phyloP scores from a whole-genome alignment of 192 early-diverging fungal species.

The Mortierella hygrophila region DNA sequence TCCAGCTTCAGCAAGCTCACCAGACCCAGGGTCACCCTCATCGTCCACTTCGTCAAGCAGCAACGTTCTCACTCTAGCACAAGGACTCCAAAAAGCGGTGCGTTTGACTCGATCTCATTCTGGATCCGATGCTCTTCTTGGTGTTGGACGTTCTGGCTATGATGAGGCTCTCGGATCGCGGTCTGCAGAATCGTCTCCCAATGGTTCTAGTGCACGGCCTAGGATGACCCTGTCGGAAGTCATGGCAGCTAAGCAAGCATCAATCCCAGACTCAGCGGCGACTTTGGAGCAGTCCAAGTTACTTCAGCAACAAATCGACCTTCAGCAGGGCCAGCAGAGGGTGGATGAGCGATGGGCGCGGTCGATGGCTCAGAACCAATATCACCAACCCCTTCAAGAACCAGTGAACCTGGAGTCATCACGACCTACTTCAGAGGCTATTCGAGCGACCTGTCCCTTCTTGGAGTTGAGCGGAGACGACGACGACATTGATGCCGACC shows the following conservation, averaged over 20 bases:
- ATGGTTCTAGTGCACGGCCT: not conserved
- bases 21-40: conserved; percentile 4
- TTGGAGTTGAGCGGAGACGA: conserved; percentile 12
- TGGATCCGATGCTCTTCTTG: not conserved
- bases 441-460: conserved; percentile 28
- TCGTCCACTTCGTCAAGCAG: conserved; percentile 9
- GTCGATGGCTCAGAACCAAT: not conserved
- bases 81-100: conserved; percentile 37
- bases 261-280: conserved; percentile 38
- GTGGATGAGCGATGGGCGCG: conserved; percentile 13
- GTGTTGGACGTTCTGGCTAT: not conserved
- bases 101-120: conserved; percentile 6
- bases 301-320: conserved; percentile 5
- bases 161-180: not conserved
- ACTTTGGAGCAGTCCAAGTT: conserved; percentile 16
- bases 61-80: conserved; percentile 26
- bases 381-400: not conserved
- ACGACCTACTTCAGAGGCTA: not conserved
- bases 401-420: not conserved
- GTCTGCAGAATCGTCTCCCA: not conserved
- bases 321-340: conserved; percentile 1
- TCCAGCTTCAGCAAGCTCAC: not conserved
- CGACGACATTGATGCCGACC: not conserved
- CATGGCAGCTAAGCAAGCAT: conserved; percentile 29
- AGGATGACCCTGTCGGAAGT: conserved; percentile 27